These are phyloP conservation scores for Monilinia polystroma DNA, from an alignment of 2,329 filamentous ascomycete species.

Conservation along the genomic window DNA sequence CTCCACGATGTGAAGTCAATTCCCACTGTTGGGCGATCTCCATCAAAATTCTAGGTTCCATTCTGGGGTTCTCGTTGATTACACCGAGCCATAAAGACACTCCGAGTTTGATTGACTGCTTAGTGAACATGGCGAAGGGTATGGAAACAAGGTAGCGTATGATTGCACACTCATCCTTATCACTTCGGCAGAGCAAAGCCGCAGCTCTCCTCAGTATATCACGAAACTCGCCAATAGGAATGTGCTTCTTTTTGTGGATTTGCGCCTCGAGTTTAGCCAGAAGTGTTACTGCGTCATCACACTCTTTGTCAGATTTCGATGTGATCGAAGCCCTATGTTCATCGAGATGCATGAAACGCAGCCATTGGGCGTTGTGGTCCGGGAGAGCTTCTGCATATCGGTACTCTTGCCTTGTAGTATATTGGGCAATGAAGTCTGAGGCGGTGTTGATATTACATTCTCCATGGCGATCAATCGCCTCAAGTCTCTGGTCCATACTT, in stretches of 20 bases:
- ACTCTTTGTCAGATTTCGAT: constrained; percentile 54
- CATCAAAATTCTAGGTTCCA: constrained; percentile 81
- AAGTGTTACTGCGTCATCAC: constrained; percentile 60
- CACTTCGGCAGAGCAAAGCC: constrained; percentile 76
- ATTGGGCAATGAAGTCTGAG: constrained; percentile 95
- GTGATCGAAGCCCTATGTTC: constrained; percentile 44
- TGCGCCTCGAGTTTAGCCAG: constrained; percentile 72
- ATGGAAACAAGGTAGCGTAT: constrained; percentile 87
- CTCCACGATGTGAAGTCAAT: constrained; percentile 69
- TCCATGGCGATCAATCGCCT: constrained; percentile 73
- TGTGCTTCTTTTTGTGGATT: constrained; percentile 65
- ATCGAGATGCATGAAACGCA: constrained; percentile 58
- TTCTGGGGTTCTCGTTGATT: constrained; percentile 88
- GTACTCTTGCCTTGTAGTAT: constrained; percentile 95
- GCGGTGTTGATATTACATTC: constrained; percentile 81
- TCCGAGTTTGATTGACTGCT: constrained; percentile 92
- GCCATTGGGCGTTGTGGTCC: constrained; percentile 65
- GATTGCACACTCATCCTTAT: constrained; percentile 73
- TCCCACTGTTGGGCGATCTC: constrained; percentile 94
- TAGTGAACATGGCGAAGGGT: constrained; percentile 89
- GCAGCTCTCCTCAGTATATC: constrained; percentile 83
- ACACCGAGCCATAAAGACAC: constrained; percentile 96
- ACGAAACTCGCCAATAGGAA: constrained; percentile 72
- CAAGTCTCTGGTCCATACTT: constrained; percentile 78
- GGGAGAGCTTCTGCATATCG: constrained; percentile 77